Base-by-base conservation (phyloP, 345 rosid species). In the Eucalyptus tenuipes region DNA sequence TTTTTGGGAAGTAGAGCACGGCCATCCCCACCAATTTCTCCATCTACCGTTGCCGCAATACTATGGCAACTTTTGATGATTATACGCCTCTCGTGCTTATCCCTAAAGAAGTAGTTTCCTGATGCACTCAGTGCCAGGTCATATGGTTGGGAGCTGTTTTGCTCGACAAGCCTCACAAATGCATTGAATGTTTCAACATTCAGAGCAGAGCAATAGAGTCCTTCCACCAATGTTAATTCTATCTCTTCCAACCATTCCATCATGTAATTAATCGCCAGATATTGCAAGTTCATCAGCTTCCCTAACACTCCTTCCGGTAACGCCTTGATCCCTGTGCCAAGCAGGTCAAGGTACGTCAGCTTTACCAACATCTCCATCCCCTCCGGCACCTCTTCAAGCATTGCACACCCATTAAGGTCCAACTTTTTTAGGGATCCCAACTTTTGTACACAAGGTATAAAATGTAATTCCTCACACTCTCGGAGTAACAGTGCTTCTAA, bases 361-460 rank as follows among this genome's bases (percentile, higher is more conserved):
- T 91, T 90, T 33, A 52, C 82, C 49, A 91, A 50, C 22, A 9
- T 61, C 37, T 91, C 87, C 85, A 91, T 33, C 18, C 91, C 92
- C 20, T 88, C 31, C 3, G 92, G 92, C 5, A 89, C 68, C 33
- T 68, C 18, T 25, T 16, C 15, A 14, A 91, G 85, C 4, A 4
- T 45, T 7, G 27, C 24, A 27, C 50, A 86, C 5, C 5, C 8
- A 5, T 2, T 0, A 2, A 91, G 87, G 42, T 91, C 90, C 45
- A 92, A 48, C 84, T 47, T 86, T 87, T 13, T 68, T 52, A 92
- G 81, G 49, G 44, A 25, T n/a, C 0, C 8, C 14, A 91, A 42
- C 3, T 86, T 86, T 3, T 55, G 66, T 5, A 92, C 59, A 22
- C 71, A 86, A 13, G 93, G 93, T 25, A 91, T 13, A 6, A 8